Evolutionary conservation across 139 green algal genomes (phyloP), one percentile per base, ranked within the genome.

Genomic region (Zygnema circumcarinatum): DNA sequence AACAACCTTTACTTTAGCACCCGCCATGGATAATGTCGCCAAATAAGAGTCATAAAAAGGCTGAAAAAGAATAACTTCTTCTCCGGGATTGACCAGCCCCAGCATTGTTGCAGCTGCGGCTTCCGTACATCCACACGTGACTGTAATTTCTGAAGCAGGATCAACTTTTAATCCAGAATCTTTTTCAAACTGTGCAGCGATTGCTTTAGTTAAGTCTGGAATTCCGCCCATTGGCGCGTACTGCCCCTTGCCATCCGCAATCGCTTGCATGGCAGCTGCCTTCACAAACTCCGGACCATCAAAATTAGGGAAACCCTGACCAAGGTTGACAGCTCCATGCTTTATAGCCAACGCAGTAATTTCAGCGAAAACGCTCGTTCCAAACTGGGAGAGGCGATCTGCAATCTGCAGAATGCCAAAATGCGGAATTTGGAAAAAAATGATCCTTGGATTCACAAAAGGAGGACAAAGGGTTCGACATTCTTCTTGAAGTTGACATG

Each of bases 41-140:
- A 52, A n/a, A 81, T 90, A 90, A 1, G 86, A 90, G 68, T 90
- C 86, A 73, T 90, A 90, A 68, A 78, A 88, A 33, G 86, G 86
- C 40, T 88, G 40, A 42, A 90, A 84, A 22, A 90, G 29, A 16
- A 90, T 53, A 2, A 90, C 86, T 81, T 90, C 86, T 69, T 90
- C 86, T n/a, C 86, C 86, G 31, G 47, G 47, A 54, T 90, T 81
- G 29, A 88, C 11, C 16, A 90, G 35, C 31, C 79, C 86, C 67
- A 88, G n/a, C 0, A 89, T 62, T 29, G 86, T 72, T 41, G 54
- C 79, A 0, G 53, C 47, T 29, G 85, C 76, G 3, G 86, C 86
- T 54, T 87, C 86, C 67, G 86, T 88, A 81, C 53, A 81, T 35
- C 86, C 86, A 25, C 33, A 84, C 22, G 79, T 88, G 35, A 88